Evolutionary conservation across 805 yeast species (phyloP), one percentile per base, ranked within the genome.

Genomic region (Starmera caribaea): DNA sequence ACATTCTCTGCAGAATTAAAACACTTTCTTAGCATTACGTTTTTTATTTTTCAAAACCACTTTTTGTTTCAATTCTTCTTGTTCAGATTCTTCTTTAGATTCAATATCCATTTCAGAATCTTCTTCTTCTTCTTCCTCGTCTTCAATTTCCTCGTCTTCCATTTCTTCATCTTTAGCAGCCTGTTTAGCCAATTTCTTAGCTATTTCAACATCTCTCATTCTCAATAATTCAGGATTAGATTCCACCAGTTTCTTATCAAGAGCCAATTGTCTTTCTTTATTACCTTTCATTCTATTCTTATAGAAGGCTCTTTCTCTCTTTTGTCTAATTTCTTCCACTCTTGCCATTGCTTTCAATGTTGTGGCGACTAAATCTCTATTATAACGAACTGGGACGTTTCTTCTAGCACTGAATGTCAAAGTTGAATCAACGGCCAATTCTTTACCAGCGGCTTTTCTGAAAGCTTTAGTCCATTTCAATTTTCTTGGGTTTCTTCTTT

Each of bases 211-310:
- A 31, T 88, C 97, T 71, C 97, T 84, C 74, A 87, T 78, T 63
- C 77, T 83, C 66, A 92, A 73, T 59, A 90, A 69, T 59, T 84
- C 95, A 51, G 96, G 96, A 68, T 92, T 77, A 42, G 76, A 68
- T 59, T 81, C 96, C 37, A 92, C 92, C 58, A 92, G 73, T 66
- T 86, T 86, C 68, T 79, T 79, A 66, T 92, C 98, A 42, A 82
- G 71, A 40, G 79, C 86, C 57, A 87, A 71, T 62, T 84, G 83
- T 62, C 79, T 77, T 51, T 84, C 96, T 66, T 80, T 84, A 69
- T 92, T 92, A 48, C 96, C 97, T 66, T 84, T 86, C 98, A 92
- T 92, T 79, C 98, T 84, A 71, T 89, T 88, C 87, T 89, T 90
- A 73, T 86, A 92, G 88, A 92, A 92, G 13, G 97, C 97, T 60